A percentile compares a stretch with the other conserved stretches of the same genome.
Conservation (phyloP, 2,329 filamentous ascomycete species). For the Ascocoryne sarcoides region DNA sequence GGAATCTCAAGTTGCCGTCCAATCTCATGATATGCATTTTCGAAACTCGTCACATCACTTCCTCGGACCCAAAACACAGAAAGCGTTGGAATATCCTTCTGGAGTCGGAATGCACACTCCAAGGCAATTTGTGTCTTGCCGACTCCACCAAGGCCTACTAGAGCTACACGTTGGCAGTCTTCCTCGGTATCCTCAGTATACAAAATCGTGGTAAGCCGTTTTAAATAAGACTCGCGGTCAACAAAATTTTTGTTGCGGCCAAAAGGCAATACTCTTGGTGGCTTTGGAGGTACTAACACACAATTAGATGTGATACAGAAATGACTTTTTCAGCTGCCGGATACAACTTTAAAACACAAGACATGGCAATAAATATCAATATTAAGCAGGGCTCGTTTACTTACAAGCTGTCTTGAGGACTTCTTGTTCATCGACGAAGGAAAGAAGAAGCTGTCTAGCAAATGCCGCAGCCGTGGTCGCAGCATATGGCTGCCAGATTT, state of each 20-base stretch:
- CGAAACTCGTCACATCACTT: conserved; percentile 14
- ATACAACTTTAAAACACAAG: too few relatives aligned
- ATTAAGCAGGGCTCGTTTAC: too few relatives aligned
- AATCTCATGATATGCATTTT: conserved; percentile 11
- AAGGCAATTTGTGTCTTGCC: conserved; percentile 16
- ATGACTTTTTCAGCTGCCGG: too few relatives aligned
- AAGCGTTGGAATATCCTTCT: conserved; percentile 20
- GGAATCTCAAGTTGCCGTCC: conserved; percentile 8
- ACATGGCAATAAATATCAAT: too few relatives aligned
- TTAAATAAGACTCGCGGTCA: conserved; percentile 10
- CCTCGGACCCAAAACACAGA: conserved; percentile 36
- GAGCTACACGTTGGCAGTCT: conserved; percentile 5
- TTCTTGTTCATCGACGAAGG: too few relatives aligned
- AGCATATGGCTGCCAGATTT: too few relatives aligned
- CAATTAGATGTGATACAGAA: too few relatives aligned
- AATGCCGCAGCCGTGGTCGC: too few relatives aligned
- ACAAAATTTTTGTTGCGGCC: conserved; percentile 10
- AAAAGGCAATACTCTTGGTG: too few relatives aligned
- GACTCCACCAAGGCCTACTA: conserved; percentile 9
- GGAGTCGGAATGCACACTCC: conserved; percentile 7
- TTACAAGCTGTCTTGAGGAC: too few relatives aligned
- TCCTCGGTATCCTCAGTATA: conserved; percentile 2
- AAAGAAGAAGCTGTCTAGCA: too few relatives aligned
- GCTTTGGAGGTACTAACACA: too few relatives aligned
- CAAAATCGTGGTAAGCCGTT: conserved; percentile 2